Base-by-base conservation (phyloP, 352 stramenopile genomes). In the Phytophthora fragariae region DNA sequence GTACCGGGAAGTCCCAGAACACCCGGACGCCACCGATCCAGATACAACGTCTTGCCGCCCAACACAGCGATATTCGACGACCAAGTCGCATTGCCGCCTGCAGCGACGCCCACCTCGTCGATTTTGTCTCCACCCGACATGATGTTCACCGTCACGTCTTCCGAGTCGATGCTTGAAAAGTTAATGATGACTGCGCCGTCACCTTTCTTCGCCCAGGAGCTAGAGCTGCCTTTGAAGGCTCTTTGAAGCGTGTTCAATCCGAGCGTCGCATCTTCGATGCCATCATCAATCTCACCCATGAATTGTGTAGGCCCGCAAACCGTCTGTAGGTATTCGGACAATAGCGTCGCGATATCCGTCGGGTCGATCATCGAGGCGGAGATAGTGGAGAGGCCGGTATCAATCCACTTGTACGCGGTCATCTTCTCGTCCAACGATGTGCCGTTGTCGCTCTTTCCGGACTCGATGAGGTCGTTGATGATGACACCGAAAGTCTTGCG, bases 11-110 rank as follows among this genome's bases (percentile, higher is more conserved):
- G 47, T 29, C 82, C 76, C 3, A 88, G 65, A 39, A 88, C 68
- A 27, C 75, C 77, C 6, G 79, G 70, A 5, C 84, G 82, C 79
- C 81, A 90, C 33, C 83, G 83, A 62, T 89, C 83, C 49, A 90
- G 17, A 64, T 89, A 92, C 52, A 90, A 15, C 11, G 84, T 92
- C 68, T 89, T 90, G 55, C 82, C 76, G 39, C 80, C 56, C 9
- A 86, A 65, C 2, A 39, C 41, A 2, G 57, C 56, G 9, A 81
- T 70, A 2, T 50, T 74, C 29, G 70, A 75, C 5, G 35, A 77
- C 80, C 80, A 86, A 10, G 52, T 58, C n/a, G 66, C 77, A 2
- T 33, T 83, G 11, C 46, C 17, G 1, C 77, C 80, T 12, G 69
- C 70, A 39, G 70, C 68, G 14, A 86, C 72, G 1, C 65, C 27